Evolutionary conservation across 768 basidiomycete species (phyloP), one percentile per base, ranked within the genome.

Genomic region (Boletus coccyginus): DNA sequence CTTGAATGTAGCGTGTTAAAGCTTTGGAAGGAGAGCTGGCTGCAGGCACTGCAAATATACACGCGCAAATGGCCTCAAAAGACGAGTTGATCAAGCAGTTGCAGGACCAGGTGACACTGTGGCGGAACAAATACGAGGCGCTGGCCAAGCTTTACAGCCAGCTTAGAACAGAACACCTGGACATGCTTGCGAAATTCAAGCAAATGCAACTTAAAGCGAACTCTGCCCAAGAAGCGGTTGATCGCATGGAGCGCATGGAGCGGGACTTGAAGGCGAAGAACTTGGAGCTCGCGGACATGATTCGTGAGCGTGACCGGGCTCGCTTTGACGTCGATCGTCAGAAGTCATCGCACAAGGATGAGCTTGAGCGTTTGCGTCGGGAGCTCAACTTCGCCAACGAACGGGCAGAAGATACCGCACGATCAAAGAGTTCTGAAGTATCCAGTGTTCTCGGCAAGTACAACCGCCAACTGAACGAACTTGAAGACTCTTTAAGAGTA

Each of bases 161-260:
- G 70, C 85, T 99, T 11, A 90, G 97, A 52, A 90, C 92, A 32
- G 97, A 98, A 69, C 97, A 99, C 74, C 80, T 99, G 43, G 97
- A 99, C 58, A 91, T 98, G 86, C 84, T 99, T 51, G 84, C 89
- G 60, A 98, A 96, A 75, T 95, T 91, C 81, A 99, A 98, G 78
- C 88, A 91, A 62, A 83, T 98, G 82, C 95, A 98, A 70, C 82
- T 98, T 59, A 98, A 97, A 71, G 97, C 97, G 17, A 97, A 95
- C 68, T 97, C 95, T 36, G 95, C 97, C 0, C 96, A 98, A 71
- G 97, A 98, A 73, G 92, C 95, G 31, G 89, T 98, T 44, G 96
- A 99, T 71, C 87, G 87, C 62, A 98, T 99, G 94, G 97, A 98
- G 72, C 81, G 95, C 55, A 98, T 98, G 94, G 97, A 99, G 70